Conservation (phyloP, 2,329 filamentous ascomycete species). For the Colletotrichum scovillei region DNA sequence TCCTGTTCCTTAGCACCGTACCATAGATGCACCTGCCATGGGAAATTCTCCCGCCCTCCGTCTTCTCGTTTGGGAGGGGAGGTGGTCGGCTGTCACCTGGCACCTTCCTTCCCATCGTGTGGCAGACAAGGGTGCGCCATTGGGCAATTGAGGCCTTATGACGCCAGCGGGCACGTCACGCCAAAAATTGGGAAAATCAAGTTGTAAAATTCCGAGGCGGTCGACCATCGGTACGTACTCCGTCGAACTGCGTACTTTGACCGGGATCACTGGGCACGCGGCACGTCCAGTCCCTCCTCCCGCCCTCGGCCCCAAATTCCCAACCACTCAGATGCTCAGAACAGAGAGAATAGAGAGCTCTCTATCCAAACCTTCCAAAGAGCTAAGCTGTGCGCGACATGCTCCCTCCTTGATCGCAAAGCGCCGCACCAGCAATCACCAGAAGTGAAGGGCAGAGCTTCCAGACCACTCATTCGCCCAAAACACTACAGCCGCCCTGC, state of each 20-base stretch:
- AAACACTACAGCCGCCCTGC: background rate
- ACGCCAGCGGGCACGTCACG: slow-evolving; percentile 37
- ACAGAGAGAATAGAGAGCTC: too few species aligned
- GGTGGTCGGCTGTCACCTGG: background rate
- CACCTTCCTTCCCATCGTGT: slow-evolving; percentile 14
- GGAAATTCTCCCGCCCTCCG: background rate
- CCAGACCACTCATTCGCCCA: background rate
- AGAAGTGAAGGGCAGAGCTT: background rate
- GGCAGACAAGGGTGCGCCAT: slow-evolving; percentile 28
- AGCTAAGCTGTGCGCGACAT: background rate
- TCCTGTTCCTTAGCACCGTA: background rate
- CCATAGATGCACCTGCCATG: too few species aligned
- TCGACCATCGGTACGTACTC: background rate
- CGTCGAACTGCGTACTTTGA: background rate
- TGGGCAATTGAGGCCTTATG: slow-evolving; percentile 36
- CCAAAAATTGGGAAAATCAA: slow-evolving; percentile 17
- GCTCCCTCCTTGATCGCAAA: background rate
- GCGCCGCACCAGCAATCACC: background rate
- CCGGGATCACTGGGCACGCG: background rate
- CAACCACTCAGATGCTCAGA: background rate
- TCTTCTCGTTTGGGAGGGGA: background rate
- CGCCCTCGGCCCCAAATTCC: background rate
- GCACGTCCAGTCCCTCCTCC: slow-evolving; percentile 1
- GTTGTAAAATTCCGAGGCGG: slow-evolving; percentile 26
- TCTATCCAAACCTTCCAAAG: too few species aligned